phyloP scores from a whole-genome alignment of 257 asterid genomes.

The Solanum phureja region DNA sequence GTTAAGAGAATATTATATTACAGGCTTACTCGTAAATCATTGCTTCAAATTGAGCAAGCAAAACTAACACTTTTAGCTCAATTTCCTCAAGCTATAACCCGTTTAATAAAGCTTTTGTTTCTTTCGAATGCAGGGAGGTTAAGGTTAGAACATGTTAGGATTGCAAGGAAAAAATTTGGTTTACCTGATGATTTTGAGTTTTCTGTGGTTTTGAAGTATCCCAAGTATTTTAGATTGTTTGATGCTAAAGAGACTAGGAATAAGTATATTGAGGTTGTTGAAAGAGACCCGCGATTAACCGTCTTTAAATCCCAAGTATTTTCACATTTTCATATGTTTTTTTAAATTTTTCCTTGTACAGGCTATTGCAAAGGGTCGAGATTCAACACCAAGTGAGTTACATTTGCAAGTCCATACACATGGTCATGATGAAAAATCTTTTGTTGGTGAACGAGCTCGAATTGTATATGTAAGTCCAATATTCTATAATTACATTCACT shows the following conservation, averaged over 20 bases:
- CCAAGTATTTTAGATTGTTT: slow-evolving; percentile 50
- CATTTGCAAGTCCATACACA: too few species aligned
- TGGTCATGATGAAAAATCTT: too few species aligned
- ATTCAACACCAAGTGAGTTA: too few species aligned
- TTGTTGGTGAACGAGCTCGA: too few species aligned
- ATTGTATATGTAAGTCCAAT: too few species aligned
- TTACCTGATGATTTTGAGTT: slow-evolving; percentile 76
- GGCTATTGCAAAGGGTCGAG: too few species aligned
- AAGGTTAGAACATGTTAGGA: slow-evolving; percentile 67
- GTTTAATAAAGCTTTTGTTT: slow-evolving; percentile 54
- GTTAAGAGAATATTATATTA: slow-evolving; percentile 70
- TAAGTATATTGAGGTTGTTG: slow-evolving; percentile 66
- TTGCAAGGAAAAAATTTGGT: slow-evolving; percentile 67
- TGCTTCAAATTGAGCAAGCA: slow-evolving; percentile 54
- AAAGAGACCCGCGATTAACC: slow-evolving; percentile 31
- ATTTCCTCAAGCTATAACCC: slow-evolving; percentile 39
- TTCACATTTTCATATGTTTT: too few species aligned
- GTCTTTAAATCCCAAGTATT: neutral
- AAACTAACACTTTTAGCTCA: slow-evolving; percentile 49
- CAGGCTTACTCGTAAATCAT: slow-evolving; percentile 47
- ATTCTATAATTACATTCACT: too few species aligned
- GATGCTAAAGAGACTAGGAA: slow-evolving; percentile 73
- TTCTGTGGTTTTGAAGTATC: slow-evolving; percentile 57
- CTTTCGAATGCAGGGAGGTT: slow-evolving; percentile 61
- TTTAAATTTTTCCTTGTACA: too few species aligned